phyloP scores from a whole-genome alignment of 2,329 filamentous ascomycete genomes.

The Hypoxylon sp. region DNA sequence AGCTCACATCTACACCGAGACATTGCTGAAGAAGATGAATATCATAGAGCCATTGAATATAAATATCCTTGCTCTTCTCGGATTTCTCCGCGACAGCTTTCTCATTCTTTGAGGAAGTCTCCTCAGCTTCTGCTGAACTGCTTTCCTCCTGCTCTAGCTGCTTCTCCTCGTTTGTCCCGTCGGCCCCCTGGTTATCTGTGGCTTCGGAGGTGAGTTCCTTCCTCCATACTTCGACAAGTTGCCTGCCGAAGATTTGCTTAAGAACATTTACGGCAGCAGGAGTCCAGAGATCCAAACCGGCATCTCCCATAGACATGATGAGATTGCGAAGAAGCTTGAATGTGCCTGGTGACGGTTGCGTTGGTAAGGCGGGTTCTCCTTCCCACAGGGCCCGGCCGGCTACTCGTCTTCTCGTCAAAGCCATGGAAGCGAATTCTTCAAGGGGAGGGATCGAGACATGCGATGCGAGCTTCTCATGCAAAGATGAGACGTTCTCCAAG shows the following conservation, averaged over 20 bases:
- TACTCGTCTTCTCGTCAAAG: conserved; percentile 64
- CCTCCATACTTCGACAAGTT: conserved; percentile 67
- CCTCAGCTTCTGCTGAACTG: conserved; percentile 35
- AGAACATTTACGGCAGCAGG: conserved; percentile 73
- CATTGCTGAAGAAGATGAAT: conserved; percentile 65
- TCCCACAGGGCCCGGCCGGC: conserved; percentile 83
- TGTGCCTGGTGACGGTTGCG: conserved; percentile 80
- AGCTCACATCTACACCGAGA: conserved; percentile 55
- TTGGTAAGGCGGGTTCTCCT: conserved; percentile 79
- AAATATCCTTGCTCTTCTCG: conserved; percentile 62
- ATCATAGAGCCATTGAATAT: conserved; percentile 75
- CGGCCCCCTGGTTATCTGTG: conserved; percentile 42
- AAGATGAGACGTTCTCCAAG: conserved; percentile 70
- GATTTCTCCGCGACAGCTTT: conserved; percentile 4
- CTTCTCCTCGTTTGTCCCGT: conserved; percentile 37
- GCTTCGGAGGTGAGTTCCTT: conserved; percentile 57
- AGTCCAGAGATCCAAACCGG: conserved; percentile 87
- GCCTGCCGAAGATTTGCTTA: conserved; percentile 69
- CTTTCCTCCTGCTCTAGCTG: conserved; percentile 38
- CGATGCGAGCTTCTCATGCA: conserved; percentile 74
- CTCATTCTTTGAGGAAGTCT: conserved; percentile 32
- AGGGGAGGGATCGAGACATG: conserved; percentile 67
- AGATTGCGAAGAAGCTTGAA: conserved; percentile 81
- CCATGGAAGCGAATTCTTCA: conserved; percentile 61
- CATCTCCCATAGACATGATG: conserved; percentile 75